Percentiles rank a stretch among this genome's conserved stretches.
phyloP scores from a whole-genome alignment of 352 stramenopile species.

The Hyaloperonospora brassicae region DNA sequence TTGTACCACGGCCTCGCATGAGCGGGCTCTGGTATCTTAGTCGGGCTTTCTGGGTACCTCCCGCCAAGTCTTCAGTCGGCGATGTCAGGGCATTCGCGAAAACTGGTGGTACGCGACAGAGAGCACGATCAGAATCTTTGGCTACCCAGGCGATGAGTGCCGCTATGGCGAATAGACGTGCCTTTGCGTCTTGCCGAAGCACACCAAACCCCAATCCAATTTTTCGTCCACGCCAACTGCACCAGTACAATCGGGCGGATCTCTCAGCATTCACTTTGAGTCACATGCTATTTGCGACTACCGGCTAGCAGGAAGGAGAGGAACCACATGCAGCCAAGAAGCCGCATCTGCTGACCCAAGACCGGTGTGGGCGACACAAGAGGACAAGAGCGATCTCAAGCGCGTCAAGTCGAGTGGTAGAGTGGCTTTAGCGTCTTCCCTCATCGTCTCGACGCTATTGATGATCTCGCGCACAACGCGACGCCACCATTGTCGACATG shows the following conservation, averaged over 20 bases:
- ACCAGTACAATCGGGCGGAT: slow-evolving; percentile 17
- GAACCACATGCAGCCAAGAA: slow-evolving; percentile 56
- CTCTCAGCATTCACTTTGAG: too few relatives aligned
- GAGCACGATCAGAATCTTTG: slow-evolving; percentile 46
- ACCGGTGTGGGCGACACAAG: slow-evolving; percentile 13
- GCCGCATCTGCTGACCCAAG: slow-evolving; percentile 19
- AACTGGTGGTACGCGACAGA: too few relatives aligned
- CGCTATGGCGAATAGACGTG: slow-evolving; percentile 17
- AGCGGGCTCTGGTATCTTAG: slow-evolving; percentile 25
- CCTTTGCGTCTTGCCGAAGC: slow-evolving; percentile 23
- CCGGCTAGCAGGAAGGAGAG: slow-evolving; percentile 37
- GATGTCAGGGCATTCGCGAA: too few relatives aligned
- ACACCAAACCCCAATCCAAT: slow-evolving; percentile 19
- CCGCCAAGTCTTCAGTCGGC: slow-evolving; percentile 17
- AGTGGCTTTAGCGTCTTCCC: slow-evolving; percentile 5
- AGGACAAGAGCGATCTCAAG: slow-evolving; percentile 24
- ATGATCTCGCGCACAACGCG: slow-evolving; percentile 69
- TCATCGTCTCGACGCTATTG: slow-evolving; percentile 51
- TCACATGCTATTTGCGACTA: slow-evolving; percentile 48
- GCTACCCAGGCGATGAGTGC: slow-evolving; percentile 24
- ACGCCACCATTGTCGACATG: slow-evolving; percentile 71
- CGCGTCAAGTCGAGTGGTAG: slow-evolving; percentile 18
- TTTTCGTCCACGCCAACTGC: slow-evolving; percentile 25
- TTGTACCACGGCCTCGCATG: slow-evolving; percentile 27
- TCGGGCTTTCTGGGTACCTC: slow-evolving; percentile 42